Evolutionary conservation across 345 rosid genomes (phyloP), one percentile per base, ranked within the genome.

Genomic region (Acer campestre): DNA sequence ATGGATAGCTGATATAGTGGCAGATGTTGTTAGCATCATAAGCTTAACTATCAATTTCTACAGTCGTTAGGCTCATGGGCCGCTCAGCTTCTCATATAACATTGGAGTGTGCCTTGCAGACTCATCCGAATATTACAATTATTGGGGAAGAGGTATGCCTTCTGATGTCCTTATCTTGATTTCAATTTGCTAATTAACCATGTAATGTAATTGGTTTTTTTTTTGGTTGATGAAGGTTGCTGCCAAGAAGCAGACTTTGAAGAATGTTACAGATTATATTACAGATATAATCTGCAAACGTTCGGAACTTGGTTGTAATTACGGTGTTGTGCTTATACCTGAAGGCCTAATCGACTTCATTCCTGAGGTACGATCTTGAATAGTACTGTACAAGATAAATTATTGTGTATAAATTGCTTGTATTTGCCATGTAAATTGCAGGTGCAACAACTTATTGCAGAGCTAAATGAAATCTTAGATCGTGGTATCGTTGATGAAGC

Each of bases 31-130:
- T 80, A 81, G 72, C 18, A n/a, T 31, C 35, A 31, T 31, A 31
- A 31, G 35, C 35, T 31, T 31, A 31, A 31, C 35, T 31, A 31
- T 31, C 35, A 0, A 31, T 31, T 31, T 68, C 58, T 83, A 58
- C 89, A 96, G 99, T 97, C 89, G 99, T 97, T 55, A 80, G 99
- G 76, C 97, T 97, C 68, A 97, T 97, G 99, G 99, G 99, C 48
- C 99, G 99, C 78, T 97, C 95, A 27, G 99, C 99, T 76, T 96
- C 99, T 27, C 99, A 96, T 71, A 94, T 96, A 83, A 94, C 99
- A 58, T 85, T 96, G 75, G 98, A 96, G 82, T 94, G 99, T 66
- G 99, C 99, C 80, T 82, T 96, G 86, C 98, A 96, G 85, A 94
- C 99, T 67, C 99, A 93, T 81, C 98, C 99, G 1, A 95, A 94